These are phyloP conservation scores for Scleroderma citrinum DNA, from an alignment of 768 basidiomycete species.

Conservation along the genomic window DNA sequence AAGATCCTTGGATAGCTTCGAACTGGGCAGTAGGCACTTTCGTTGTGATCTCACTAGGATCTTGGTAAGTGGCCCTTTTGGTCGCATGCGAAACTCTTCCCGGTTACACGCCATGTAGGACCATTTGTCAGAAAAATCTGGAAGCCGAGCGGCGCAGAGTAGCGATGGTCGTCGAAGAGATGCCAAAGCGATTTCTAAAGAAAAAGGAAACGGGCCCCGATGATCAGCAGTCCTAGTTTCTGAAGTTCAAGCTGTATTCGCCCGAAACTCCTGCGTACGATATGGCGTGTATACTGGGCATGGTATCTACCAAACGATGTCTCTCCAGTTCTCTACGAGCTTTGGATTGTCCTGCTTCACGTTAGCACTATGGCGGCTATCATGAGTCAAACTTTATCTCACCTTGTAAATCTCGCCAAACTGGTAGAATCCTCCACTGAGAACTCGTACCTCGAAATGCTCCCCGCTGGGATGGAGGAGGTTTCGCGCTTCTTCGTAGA, in stretches of 20 bases:
- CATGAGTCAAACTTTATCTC: background rate
- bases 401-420: slow-evolving; percentile 72
- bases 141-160: slow-evolving; percentile 50
- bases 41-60: slow-evolving; percentile 55
- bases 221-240: background rate
- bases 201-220: slow-evolving; percentile 25
- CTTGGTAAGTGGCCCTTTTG: slow-evolving; percentile 47
- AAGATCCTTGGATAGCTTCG: slow-evolving; percentile 56
- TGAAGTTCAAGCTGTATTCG: too few species aligned
- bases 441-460: slow-evolving; percentile 55
- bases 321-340: slow-evolving; percentile 75
- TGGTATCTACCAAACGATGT: slow-evolving; percentile 49
- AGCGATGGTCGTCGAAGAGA: slow-evolving; percentile 51
- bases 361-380: background rate
- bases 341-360: slow-evolving; percentile 50
- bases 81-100: background rate
- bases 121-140: slow-evolving; percentile 55
- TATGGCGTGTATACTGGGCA: background rate
- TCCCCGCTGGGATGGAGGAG: slow-evolving; percentile 39
- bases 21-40: slow-evolving; percentile 82
- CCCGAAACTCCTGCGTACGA: too few species aligned
- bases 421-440: slow-evolving; percentile 64
- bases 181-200: slow-evolving; percentile 52
- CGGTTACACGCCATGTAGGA: slow-evolving; percentile 36
- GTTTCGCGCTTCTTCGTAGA: slow-evolving; percentile 60